phyloP scores from a whole-genome alignment of 2,329 filamentous ascomycete genomes.

The Colletotrichum incanum region DNA sequence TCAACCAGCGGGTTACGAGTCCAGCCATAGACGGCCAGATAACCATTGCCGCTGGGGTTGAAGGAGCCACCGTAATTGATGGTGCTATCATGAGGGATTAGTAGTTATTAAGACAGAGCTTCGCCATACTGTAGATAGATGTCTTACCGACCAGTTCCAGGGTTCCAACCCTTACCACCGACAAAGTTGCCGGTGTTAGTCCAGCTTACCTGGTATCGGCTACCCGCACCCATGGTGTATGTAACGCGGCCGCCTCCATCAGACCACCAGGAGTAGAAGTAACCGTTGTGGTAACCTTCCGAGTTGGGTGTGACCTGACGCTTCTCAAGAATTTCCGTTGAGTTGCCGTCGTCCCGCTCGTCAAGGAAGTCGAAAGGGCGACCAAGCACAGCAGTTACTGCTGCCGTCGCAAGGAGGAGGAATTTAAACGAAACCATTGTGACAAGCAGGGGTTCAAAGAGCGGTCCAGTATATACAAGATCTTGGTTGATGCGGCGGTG shows the following conservation, averaged over 20 bases:
- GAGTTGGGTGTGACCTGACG: conserved; percentile 49
- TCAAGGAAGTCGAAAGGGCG: conserved; percentile 13
- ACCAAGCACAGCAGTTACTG: conserved; percentile 19
- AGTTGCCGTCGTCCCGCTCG: conserved; percentile 9
- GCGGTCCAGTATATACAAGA: not conserved
- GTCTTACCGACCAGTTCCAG: conserved; percentile 58
- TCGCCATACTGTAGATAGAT: not conserved
- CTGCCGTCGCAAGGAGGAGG: conserved; percentile 13
- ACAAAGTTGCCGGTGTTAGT: conserved; percentile 66
- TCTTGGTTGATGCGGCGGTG: conserved; percentile 1
- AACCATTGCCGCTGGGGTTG: conserved; percentile 53
- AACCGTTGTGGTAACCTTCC: conserved; percentile 54
- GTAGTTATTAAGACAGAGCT: not conserved
- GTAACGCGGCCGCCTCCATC: conserved; percentile 56
- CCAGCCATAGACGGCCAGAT: conserved; percentile 65
- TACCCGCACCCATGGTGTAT: conserved; percentile 61
- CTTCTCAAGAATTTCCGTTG: conserved; percentile 19
- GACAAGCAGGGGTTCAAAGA: not conserved
- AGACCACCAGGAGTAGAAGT: conserved; percentile 63
- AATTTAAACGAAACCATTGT: conserved; percentile 17
- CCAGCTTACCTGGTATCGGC: conserved; percentile 64
- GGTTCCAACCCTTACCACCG: conserved; percentile 72
- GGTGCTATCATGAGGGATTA: not conserved
- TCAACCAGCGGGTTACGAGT: conserved; percentile 56
- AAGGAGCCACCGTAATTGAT: conserved; percentile 51